phyloP scores from a whole-genome alignment of 78 protist species.

The Protostelium mycophagum region DNA sequence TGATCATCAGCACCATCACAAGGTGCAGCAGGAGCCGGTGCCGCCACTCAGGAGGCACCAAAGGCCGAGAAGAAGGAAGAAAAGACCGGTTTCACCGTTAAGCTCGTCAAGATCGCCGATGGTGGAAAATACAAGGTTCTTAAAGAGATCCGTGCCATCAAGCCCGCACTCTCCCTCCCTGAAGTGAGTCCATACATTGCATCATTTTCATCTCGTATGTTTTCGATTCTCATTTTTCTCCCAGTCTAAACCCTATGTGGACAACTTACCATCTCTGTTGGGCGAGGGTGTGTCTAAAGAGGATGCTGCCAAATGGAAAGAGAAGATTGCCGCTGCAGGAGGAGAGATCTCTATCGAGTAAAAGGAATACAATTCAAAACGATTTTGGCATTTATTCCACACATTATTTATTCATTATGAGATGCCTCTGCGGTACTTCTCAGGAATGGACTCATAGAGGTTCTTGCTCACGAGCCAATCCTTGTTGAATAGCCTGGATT shows the following conservation, averaged over 20 bases:
- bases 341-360: constrained; percentile 33
- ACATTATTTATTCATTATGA: background rate
- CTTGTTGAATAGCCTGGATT: constrained; percentile 45
- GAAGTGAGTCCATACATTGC: constrained; percentile 11
- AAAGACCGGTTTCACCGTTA: constrained; percentile 49
- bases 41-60: constrained; percentile 9
- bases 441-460: background rate
- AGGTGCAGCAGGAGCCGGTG: constrained; percentile 44
- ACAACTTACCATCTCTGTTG: constrained; percentile 48
- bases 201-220: background rate
- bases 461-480: constrained; percentile 25
- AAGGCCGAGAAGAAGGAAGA: background rate
- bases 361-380: background rate
- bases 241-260: constrained; percentile 44
- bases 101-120: constrained; percentile 47
- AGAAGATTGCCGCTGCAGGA: constrained; percentile 55
- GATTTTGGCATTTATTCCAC: background rate
- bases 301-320: constrained; percentile 40
- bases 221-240: background rate
- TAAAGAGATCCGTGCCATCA: constrained; percentile 51
- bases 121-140: constrained; percentile 65
- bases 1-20: constrained; percentile 9
- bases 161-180: constrained; percentile 50
- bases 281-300: constrained; percentile 53
- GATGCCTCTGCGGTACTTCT: background rate